Base-by-base conservation (phyloP, 2,329 filamentous ascomycete genomes). In the Cladophialophora psammophila region DNA sequence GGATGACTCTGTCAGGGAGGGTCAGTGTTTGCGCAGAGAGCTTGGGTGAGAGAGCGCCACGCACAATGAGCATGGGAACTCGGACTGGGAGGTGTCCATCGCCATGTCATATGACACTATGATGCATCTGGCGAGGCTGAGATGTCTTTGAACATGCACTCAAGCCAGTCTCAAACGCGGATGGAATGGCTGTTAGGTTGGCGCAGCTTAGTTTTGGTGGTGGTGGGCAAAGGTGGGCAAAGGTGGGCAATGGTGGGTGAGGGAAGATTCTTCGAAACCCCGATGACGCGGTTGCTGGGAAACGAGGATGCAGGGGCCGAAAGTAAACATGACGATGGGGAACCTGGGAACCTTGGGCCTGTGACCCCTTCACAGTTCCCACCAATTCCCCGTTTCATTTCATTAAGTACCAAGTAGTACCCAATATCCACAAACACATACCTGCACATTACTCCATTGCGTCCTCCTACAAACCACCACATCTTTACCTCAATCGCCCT, bases 1-100 rank as follows among this genome's bases (percentile, higher is more conserved):
- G 84, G 69, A 97, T 86, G 67, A 86, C 88, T 74, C 92, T 94
- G 52, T n/a, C 15, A 48, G 40, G 18, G 20, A 56, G 35, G 10
- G 40, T 61, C 31, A 67, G 64, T 60, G 34, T 6, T 20, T 15
- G 62, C 26, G 20, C n/a, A 50, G 15, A 6, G 26, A 15, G 31
- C 45, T 7, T 15, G 63, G 35, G 50, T 32, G 32, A 20, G 13
- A 50, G 18, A 7, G 20, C 45, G 50, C 7, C 15, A 68, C 68
- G 65, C 74, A 80, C 79, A 80, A 64, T 52, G 77, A 78, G 74
- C 76, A 80, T 34, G 79, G 79, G 38, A 80, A 80, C 52, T 77
- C 76, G 32, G 72, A 79, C 50, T 77, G 76, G n/a, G 71, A 61
- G 13, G 69, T n/a, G 48, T 71, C 60, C 60, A 69, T 63, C 65